Percentiles rank a stretch among this genome's conserved stretches.
phyloP scores from a whole-genome alignment of 1,139 yeast genomes.

The Scheffersomyces lignicola region DNA sequence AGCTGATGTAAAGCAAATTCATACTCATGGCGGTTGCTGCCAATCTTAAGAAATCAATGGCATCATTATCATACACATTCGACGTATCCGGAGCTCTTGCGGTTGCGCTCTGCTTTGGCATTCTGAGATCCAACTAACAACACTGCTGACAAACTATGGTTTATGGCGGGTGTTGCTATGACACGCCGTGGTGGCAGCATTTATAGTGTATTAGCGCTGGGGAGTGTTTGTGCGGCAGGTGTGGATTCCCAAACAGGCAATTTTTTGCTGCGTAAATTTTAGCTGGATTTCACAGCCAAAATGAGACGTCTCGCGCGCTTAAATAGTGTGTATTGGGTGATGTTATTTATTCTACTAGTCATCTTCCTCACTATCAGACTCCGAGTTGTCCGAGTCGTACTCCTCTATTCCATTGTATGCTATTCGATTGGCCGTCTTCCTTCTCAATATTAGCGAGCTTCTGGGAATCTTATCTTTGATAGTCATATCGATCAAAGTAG shows the following conservation, averaged over 20 bases:
- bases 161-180: too few species aligned
- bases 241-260: too few species aligned
- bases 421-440: conserved; percentile 40
- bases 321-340: too few species aligned
- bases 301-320: too few species aligned
- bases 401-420: conserved; percentile 32
- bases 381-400: conserved; percentile 12
- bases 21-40: conserved; percentile 20
- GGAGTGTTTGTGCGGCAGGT: too few species aligned
- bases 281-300: too few species aligned
- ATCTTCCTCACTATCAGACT: conserved; percentile 8
- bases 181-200: too few species aligned
- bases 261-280: too few species aligned
- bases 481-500: conserved; percentile 37
- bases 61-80: conserved; percentile 7
- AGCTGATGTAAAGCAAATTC: too few species aligned
- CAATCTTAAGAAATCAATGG: conserved; percentile 15
- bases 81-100: conserved; percentile 6
- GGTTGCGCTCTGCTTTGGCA: conserved; percentile 11
- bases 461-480: conserved; percentile 37
- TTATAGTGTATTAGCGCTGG: too few species aligned
- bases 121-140: conserved; percentile 4
- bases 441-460: conserved; percentile 26
- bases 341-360: too few species aligned
- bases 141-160: neutral